A percentile compares a stretch with the other conserved stretches of the same genome.
Evolutionary conservation across 176 grass and related monocot species (phyloP).

Genomic region (Oryza officinalis): DNA sequence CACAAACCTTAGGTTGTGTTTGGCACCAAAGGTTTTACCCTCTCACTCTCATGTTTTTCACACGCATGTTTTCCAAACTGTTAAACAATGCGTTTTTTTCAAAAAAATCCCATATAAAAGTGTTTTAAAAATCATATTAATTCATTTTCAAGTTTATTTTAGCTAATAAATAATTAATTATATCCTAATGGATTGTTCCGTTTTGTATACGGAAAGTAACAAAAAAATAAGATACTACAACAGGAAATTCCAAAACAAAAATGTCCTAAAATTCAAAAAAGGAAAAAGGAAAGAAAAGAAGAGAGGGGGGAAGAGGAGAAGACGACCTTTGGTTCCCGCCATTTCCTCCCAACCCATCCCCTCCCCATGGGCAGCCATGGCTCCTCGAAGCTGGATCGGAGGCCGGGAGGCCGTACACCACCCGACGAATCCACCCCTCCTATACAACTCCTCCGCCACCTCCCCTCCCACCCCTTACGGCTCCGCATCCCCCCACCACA

Average conservation of each 20-base stretch:
- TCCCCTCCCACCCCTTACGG: constrained; percentile 23
- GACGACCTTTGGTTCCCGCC: constrained; percentile 49
- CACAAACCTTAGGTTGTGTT: no score
- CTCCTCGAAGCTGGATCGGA: background rate
- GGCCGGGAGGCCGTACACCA: background rate
- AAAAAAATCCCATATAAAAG: no score
- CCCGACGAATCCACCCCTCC: constrained; percentile 25
- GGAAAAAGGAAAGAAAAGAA: background rate
- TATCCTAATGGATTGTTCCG: no score
- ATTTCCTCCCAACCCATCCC: constrained; percentile 66
- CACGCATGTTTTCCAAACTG: no score
- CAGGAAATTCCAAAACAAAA: background rate
- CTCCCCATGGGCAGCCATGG: background rate
- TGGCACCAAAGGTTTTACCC: no score
- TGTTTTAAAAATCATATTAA: no score
- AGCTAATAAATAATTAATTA: no score
- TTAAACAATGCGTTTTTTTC: no score
- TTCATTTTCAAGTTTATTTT: no score
- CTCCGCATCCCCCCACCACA: constrained; percentile 44
- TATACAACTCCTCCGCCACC: constrained; percentile 27
- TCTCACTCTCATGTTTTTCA: no score
- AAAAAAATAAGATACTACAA: no score
- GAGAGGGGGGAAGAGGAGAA: background rate
- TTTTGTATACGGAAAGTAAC: no score
- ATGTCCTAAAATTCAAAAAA: background rate